These are phyloP conservation scores for Fonsecaea pedrosoi DNA, from an alignment of 2,329 filamentous ascomycete species.

Conservation along the genomic window DNA sequence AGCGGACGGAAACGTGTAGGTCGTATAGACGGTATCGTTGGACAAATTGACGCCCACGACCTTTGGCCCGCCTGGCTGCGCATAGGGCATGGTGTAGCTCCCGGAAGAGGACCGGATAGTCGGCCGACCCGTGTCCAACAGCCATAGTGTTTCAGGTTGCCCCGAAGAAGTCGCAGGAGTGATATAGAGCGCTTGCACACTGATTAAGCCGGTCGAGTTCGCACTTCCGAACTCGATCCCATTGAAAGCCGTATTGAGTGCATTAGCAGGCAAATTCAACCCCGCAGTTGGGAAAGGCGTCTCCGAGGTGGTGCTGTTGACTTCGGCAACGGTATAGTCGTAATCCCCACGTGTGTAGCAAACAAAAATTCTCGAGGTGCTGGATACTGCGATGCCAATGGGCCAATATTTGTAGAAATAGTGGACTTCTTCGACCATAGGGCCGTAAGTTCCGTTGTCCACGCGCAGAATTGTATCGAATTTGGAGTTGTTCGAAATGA, in stretches of 20 bases:
- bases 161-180: constrained; percentile 46
- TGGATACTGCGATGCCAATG: constrained; percentile 54
- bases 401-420: constrained; percentile 58
- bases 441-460: constrained; percentile 58
- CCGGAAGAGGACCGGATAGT: constrained; percentile 50
- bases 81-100: constrained; percentile 52
- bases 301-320: constrained; percentile 57
- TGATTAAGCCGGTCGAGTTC: constrained; percentile 52
- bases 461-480: constrained; percentile 45
- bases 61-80: constrained; percentile 55
- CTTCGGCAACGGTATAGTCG: constrained; percentile 56
- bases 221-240: constrained; percentile 54
- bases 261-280: constrained; percentile 46
- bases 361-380: constrained; percentile 52
- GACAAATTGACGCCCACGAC: constrained; percentile 52
- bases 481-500: constrained; percentile 24
- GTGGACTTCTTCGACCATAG: constrained; percentile 56
- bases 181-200: constrained; percentile 55
- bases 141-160: constrained; percentile 54
- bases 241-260: constrained; percentile 50
- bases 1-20: constrained; percentile 51
- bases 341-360: constrained; percentile 57
- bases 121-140: constrained; percentile 54
- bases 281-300: constrained; percentile 53
- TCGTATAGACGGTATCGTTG: constrained; percentile 49